A percentile compares a stretch with the other conserved stretches of the same genome.
These are phyloP conservation scores for Hevea brasiliensis DNA, from an alignment of 345 rosid species.

Conservation along the genomic window DNA sequence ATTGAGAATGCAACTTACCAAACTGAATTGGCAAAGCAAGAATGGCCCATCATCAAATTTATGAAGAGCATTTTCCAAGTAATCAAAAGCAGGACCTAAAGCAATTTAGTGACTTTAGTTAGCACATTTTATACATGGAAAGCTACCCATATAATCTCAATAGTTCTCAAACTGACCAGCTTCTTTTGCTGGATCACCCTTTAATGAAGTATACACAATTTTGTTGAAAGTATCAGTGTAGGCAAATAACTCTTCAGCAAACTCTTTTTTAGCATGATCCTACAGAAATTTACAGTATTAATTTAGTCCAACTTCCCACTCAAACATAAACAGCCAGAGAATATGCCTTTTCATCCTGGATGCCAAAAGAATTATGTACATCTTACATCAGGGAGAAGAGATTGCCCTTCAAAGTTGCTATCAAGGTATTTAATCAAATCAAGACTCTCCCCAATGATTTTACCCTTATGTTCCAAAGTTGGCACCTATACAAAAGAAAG, in stretches of 20 bases:
- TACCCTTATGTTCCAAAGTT: slow-evolving; percentile 81
- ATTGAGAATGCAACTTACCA: slow-evolving; percentile 40
- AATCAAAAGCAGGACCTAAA: slow-evolving; percentile 68
- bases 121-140: slow-evolving; percentile 1
- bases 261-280: slow-evolving; percentile 68
- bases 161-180: slow-evolving; percentile 43
- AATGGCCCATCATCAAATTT: slow-evolving; percentile 82
- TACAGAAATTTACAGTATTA: slow-evolving; percentile 27
- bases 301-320: not conserved
- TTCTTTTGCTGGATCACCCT: slow-evolving; percentile 56
- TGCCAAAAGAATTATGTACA: not conserved
- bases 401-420: slow-evolving; percentile 83
- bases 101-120: slow-evolving; percentile 13
- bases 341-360: not conserved
- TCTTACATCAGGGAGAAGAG: slow-evolving; percentile 62
- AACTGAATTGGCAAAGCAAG: slow-evolving; percentile 77
- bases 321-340: not conserved
- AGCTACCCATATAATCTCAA: not conserved
- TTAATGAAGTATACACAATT: slow-evolving; percentile 49
- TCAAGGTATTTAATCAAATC: slow-evolving; percentile 75
- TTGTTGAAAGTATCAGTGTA: slow-evolving; percentile 50
- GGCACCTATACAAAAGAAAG: slow-evolving; percentile 54
- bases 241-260: slow-evolving; percentile 63
- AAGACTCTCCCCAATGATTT: slow-evolving; percentile 81
- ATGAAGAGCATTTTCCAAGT: slow-evolving; percentile 60